Percentiles rank a stretch among this genome's conserved stretches.
These are phyloP conservation scores for Termitomyces heimii DNA, from an alignment of 768 basidiomycete genomes.

Conservation along the genomic window DNA sequence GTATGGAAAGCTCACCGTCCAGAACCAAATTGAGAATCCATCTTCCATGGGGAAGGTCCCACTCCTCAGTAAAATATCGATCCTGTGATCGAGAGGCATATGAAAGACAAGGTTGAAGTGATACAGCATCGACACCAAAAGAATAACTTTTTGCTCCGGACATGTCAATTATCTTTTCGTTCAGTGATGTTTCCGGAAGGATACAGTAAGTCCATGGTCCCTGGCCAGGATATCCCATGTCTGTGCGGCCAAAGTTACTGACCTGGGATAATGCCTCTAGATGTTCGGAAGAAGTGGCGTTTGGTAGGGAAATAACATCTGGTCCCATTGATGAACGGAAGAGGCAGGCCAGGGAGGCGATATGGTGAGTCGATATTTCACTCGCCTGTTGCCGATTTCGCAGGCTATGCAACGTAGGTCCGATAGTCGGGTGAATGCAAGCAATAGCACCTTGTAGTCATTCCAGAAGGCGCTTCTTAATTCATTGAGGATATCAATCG, in stretches of 20 bases:
- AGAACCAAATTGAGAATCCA: conserved; percentile 30
- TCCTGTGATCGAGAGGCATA: conserved; percentile 23
- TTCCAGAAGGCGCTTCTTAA: background rate
- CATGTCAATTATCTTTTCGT: conserved; percentile 31
- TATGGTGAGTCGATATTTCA: background rate
- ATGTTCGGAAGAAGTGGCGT: conserved; percentile 41
- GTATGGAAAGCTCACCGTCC: conserved; percentile 20
- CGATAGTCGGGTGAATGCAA: background rate
- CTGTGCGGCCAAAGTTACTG: conserved; percentile 43
- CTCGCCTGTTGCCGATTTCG: background rate
- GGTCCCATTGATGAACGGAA: background rate
- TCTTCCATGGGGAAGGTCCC: conserved; percentile 23
- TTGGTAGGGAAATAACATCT: conserved; percentile 31
- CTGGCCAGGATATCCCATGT: conserved; percentile 46
- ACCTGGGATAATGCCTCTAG: conserved; percentile 48
- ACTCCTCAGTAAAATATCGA: conserved; percentile 24
- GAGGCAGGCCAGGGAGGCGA: background rate
- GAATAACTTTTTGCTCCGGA: conserved; percentile 22
- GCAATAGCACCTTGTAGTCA: background rate
- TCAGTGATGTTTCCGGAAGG: conserved; percentile 33
- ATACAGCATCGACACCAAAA: conserved; percentile 18
- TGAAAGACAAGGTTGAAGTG: conserved; percentile 29
- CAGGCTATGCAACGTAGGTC: background rate
- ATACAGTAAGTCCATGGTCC: conserved; percentile 50
- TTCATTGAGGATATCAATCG: background rate